Evolutionary conservation across 352 stramenopile species (phyloP).

Genomic region (Phytophthora hibernalis): DNA sequence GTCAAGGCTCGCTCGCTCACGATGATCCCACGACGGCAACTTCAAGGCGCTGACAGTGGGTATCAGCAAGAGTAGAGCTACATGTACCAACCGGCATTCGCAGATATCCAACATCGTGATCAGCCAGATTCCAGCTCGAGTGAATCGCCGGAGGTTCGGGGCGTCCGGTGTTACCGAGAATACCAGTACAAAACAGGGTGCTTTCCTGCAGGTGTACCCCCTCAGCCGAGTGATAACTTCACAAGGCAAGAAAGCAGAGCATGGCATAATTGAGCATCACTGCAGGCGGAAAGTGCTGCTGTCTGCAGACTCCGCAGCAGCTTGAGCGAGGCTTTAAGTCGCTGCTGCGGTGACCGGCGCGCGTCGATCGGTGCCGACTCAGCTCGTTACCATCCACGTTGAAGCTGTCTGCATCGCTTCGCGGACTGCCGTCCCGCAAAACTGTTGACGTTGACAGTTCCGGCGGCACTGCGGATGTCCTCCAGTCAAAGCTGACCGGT

Average conservation of each 20-base stretch:
- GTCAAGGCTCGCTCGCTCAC: neutral
- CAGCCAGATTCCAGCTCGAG: neutral
- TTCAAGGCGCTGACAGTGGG: constrained; percentile 13
- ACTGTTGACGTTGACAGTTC: constrained; percentile 47
- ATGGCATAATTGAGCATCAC: constrained; percentile 7
- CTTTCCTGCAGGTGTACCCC: neutral
- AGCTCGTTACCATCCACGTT: constrained; percentile 31
- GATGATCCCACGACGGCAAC: constrained; percentile 1
- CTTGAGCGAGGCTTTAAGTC: constrained; percentile 13
- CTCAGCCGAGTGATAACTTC: neutral
- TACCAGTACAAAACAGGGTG: too few relatives aligned
- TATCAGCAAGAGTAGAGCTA: constrained; percentile 1
- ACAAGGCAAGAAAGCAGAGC: neutral
- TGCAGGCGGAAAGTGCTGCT: neutral
- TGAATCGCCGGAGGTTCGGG: too few relatives aligned
- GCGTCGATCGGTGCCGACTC: constrained; percentile 15
- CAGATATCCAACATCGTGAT: constrained; percentile 4
- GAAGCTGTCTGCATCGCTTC: constrained; percentile 35
- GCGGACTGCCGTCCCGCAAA: constrained; percentile 14
- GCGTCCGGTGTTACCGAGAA: too few relatives aligned
- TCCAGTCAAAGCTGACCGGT: neutral
- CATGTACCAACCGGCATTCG: neutral
- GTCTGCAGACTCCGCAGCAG: neutral
- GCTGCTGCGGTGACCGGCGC: constrained; percentile 10
- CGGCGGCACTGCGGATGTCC: constrained; percentile 17